Evolutionary conservation across 2,329 filamentous ascomycete species (phyloP).

Genomic region (Aschersonia sp.): DNA sequence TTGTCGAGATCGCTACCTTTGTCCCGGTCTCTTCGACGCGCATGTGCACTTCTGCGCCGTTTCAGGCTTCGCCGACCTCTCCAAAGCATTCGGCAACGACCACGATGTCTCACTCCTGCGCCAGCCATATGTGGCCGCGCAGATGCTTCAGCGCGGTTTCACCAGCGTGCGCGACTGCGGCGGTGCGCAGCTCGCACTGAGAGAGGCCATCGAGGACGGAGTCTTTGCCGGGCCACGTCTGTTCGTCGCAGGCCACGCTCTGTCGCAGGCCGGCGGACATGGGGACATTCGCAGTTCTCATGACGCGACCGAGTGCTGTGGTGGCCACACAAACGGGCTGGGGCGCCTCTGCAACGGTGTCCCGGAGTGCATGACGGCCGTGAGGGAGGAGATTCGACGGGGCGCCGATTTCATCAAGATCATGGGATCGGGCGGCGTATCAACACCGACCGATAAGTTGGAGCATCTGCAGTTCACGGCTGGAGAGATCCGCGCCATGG

Average conservation of each 20-base stretch:
- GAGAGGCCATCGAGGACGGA: conserved; percentile 40
- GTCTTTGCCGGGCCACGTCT: conserved; percentile 39
- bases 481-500: conserved; percentile 40
- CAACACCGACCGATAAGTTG: conserved; percentile 37
- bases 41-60: conserved; percentile 18
- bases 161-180: conserved; percentile 44
- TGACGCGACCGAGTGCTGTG: not conserved
- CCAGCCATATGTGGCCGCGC: conserved; percentile 28
- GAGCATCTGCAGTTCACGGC: conserved; percentile 40
- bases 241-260: conserved; percentile 37
- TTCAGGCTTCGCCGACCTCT: conserved; percentile 12
- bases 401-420: conserved; percentile 50
- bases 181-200: conserved; percentile 38
- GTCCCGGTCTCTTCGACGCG: conserved; percentile 18
- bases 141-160: conserved; percentile 42
- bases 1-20: conserved; percentile 14
- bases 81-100: conserved; percentile 13
- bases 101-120: conserved; percentile 23
- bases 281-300: conserved; percentile 32
- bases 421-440: conserved; percentile 43
- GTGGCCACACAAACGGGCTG: conserved; percentile 1
- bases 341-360: conserved; percentile 28
- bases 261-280: conserved; percentile 45
- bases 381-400: conserved; percentile 37
- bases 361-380: conserved; percentile 34